Base-by-base conservation (phyloP, 176 grass and related monocot species). In the Leersia perrieri region DNA sequence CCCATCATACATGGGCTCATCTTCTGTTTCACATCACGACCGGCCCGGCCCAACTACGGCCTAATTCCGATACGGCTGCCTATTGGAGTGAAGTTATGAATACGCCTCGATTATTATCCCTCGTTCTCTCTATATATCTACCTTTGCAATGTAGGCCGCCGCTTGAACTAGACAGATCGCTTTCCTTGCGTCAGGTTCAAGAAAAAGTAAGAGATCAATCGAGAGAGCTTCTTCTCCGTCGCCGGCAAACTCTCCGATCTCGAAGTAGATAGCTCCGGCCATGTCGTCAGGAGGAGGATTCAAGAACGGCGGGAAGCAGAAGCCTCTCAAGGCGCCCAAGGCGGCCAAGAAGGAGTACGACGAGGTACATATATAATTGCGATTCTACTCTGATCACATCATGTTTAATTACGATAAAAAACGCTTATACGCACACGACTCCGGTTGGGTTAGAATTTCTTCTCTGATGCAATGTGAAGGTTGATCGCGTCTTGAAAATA, bases 261-360 rank as follows among this genome's bases (percentile, higher is more conserved):
- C 72, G 5, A 2, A 49, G 1, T 18, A 36, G 58, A 47, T 47
- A 47, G 4, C 44, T 47, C 44, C 45, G 25, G 60, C 40, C 57
- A 62, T 74, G 64, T 26, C 49, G 7, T 51, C 47, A 18, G 16
- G 16, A 18, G 47, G 47, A 6, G 60, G 71, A 2, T 68, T 68
- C 65, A 81, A n/a, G 53, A 67, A 81, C 72, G 88, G 78, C 15
- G 83, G 87, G 16, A 89, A 85, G 82, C 34, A 70, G 78, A 90
- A 90, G 83, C 88, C 88, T 33, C 38, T 90, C 66, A 86, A 90
- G 83, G 28, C 72, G 13, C 32, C 84, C 8, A 90, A 86, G 66
- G 70, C 47, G 2, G 47, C 47, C 47, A 51, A 51, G 47, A 51
- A 89, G 66, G 83, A 78, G 27, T 86, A 86, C 33, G 88, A 86